These are phyloP conservation scores for Boletus vinaceobasis DNA, from an alignment of 768 basidiomycete genomes.

Conservation along the genomic window DNA sequence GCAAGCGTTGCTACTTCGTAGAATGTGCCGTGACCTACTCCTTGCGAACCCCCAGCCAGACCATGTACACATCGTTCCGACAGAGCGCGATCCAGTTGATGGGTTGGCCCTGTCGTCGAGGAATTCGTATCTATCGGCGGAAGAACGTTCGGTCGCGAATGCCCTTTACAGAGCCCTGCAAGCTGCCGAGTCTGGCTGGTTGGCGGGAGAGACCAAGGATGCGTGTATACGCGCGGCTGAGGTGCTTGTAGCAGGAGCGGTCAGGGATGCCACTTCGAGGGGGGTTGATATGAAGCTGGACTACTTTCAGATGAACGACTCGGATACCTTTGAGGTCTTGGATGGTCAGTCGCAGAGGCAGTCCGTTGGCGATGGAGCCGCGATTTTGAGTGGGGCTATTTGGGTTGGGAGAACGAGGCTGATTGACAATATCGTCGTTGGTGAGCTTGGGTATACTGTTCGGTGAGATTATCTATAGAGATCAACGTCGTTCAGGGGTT, in stretches of 20 bases:
- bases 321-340: conserved; percentile 67
- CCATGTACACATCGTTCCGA: conserved; percentile 85
- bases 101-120: conserved; percentile 87
- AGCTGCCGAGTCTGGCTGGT: conserved; percentile 56
- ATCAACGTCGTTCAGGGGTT: neutral
- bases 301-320: conserved; percentile 88
- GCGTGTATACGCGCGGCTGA: conserved; percentile 46
- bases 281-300: conserved; percentile 64
- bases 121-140: conserved; percentile 71
- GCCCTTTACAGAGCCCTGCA: conserved; percentile 68
- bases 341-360: conserved; percentile 29
- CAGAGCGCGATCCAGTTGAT: conserved; percentile 61
- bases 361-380: conserved; percentile 32
- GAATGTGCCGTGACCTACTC: conserved; percentile 75
- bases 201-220: conserved; percentile 44
- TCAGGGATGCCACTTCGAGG: conserved; percentile 29
- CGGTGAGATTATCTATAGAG: neutral
- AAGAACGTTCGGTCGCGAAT: conserved; percentile 61
- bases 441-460: conserved; percentile 32
- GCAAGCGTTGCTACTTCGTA: conserved; percentile 82
- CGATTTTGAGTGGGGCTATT: conserved; percentile 82
- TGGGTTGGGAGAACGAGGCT: conserved; percentile 84
- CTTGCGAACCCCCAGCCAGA: conserved; percentile 70
- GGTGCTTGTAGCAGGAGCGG: conserved; percentile 36
- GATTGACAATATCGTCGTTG: conserved; percentile 90